These are phyloP conservation scores for Rhynchosporium agropyri DNA, from an alignment of 2,329 filamentous ascomycete species.

Conservation along the genomic window DNA sequence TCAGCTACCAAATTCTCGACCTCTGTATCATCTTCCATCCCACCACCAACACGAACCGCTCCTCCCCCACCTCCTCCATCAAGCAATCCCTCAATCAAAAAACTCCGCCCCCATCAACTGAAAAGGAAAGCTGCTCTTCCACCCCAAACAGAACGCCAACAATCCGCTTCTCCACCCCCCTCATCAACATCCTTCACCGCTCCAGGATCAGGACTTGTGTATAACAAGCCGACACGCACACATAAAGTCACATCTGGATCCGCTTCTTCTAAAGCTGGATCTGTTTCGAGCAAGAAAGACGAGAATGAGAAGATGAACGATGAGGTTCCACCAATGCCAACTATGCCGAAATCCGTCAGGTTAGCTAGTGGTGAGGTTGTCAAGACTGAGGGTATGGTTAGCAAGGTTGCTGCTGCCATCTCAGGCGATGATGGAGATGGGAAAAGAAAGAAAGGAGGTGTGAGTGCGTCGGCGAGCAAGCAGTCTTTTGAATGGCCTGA, in stretches of 20 bases:
- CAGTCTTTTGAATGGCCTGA: slow-evolving; percentile 48
- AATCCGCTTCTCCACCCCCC: slow-evolving; percentile 29
- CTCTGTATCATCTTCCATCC: slow-evolving; percentile 7
- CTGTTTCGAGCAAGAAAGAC: neutral
- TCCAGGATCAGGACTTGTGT: slow-evolving; percentile 1
- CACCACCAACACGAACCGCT: slow-evolving; percentile 16
- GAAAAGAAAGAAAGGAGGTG: slow-evolving; percentile 4
- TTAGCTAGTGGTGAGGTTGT: slow-evolving; percentile 34
- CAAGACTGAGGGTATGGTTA: slow-evolving; percentile 18
- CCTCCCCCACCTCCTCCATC: slow-evolving; percentile 5
- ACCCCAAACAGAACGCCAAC: slow-evolving; percentile 18
- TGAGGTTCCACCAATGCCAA: slow-evolving; percentile 35
- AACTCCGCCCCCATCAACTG: slow-evolving; percentile 4
- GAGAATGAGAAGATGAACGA: slow-evolving; percentile 19
- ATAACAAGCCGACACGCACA: slow-evolving; percentile 23
- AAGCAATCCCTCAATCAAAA: neutral
- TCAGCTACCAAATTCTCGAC: neutral
- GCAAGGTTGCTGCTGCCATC: slow-evolving; percentile 10
- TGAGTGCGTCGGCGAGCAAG: slow-evolving; percentile 11
- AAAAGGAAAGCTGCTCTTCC: slow-evolving; percentile 10
- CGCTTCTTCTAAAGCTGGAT: too few relatives aligned
- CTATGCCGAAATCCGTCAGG: slow-evolving; percentile 35
- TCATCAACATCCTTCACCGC: slow-evolving; percentile 26
- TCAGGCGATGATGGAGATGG: slow-evolving; percentile 2
- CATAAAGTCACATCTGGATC: slow-evolving; percentile 6